phyloP scores from a whole-genome alignment of 192 early-diverging fungal genomes.

The Entomortierella chlamydospora region DNA sequence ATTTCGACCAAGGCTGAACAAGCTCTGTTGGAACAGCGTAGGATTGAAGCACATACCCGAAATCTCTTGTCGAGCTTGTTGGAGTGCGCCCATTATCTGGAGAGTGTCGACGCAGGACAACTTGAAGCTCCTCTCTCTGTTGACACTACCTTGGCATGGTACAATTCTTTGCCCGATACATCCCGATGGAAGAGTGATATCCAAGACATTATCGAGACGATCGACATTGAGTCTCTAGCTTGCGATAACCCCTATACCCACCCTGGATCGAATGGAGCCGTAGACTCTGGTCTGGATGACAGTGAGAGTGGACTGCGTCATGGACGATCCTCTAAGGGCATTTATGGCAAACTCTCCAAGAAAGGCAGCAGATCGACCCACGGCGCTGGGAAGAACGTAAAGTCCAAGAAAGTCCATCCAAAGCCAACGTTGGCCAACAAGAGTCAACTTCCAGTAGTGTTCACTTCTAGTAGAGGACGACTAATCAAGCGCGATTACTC shows the following conservation, averaged over 20 bases:
- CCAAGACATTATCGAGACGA: constrained; percentile 52
- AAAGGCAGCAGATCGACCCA: constrained; percentile 9
- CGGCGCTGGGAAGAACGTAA: constrained; percentile 33
- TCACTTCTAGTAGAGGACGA: constrained; percentile 48
- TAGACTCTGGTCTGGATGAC: constrained; percentile 42
- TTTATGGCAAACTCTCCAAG: constrained; percentile 41
- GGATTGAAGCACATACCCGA: constrained; percentile 47
- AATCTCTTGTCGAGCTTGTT: constrained; percentile 45
- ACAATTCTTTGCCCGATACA: constrained; percentile 41
- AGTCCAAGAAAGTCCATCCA: constrained; percentile 48
- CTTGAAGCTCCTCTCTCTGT: constrained; percentile 45
- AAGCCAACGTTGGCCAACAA: constrained; percentile 33
- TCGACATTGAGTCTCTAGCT: constrained; percentile 29
- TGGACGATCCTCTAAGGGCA: constrained; percentile 40
- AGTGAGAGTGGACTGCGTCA: constrained; percentile 40
- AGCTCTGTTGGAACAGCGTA: constrained; percentile 26
- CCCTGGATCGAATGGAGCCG: constrained; percentile 16
- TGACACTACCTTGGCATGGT: constrained; percentile 50
- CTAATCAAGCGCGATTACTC: constrained; percentile 42
- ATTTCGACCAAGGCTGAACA: constrained; percentile 43
- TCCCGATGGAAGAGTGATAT: constrained; percentile 51
- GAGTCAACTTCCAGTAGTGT: constrained; percentile 26
- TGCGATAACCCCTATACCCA: constrained; percentile 43
- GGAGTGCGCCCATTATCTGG: constrained; percentile 51
- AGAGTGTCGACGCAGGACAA: constrained; percentile 37